Conservation (phyloP, 371 early-diverging fungal species). For the Mucor plumbeus region DNA sequence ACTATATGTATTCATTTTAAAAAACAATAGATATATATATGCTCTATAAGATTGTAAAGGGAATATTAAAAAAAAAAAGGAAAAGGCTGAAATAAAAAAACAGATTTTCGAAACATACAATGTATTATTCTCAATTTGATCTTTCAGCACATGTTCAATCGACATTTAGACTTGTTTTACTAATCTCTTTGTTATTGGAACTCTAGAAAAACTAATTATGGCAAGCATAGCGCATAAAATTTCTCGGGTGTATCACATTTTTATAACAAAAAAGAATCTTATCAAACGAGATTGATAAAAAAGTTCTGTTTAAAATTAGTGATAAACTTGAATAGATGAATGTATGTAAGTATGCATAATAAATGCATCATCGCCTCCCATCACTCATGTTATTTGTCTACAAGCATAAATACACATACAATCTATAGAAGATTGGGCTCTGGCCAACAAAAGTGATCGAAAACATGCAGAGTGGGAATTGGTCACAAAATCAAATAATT, state of each 20-base stretch:
- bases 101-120: background rate
- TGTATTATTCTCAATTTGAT: slow-evolving; percentile 1
- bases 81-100: background rate
- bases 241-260: slow-evolving; percentile 3
- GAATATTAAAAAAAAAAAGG: background rate
- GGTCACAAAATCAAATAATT: background rate
- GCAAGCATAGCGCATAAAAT: background rate
- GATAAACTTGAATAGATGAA: background rate
- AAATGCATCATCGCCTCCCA: background rate
- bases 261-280: background rate
- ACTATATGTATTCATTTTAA: background rate
- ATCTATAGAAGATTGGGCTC: background rate
- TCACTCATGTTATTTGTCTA: no score
- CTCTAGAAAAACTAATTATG: background rate
- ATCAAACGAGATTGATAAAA: background rate
- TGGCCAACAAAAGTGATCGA: slow-evolving; percentile 10
- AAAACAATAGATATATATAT: background rate
- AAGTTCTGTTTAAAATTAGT: background rate
- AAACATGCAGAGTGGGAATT: slow-evolving; percentile 7
- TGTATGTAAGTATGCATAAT: background rate
- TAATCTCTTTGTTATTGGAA: background rate
- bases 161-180: background rate
- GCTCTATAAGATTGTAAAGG: background rate
- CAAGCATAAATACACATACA: background rate
- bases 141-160: background rate